Percentiles rank a stretch among this genome's conserved stretches.
Evolutionary conservation across 2,329 filamentous ascomycete species (phyloP).

Genomic region (Penicillium corylophilum): DNA sequence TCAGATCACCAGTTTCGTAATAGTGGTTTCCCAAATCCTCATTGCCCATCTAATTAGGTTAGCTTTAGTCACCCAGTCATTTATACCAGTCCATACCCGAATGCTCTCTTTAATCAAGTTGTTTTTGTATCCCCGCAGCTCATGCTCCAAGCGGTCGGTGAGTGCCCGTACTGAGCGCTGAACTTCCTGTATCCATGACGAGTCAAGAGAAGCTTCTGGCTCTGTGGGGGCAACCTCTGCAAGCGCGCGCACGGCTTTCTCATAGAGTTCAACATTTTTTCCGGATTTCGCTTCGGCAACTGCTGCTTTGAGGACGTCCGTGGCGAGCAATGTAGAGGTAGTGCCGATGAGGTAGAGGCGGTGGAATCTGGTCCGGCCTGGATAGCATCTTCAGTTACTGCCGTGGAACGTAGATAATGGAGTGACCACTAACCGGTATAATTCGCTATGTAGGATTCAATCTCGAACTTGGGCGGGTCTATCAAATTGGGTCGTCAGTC

Average conservation of each 20-base stretch:
- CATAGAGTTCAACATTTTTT: conserved; percentile 70
- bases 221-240: conserved; percentile 64
- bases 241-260: conserved; percentile 65
- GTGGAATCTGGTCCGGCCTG: conserved; percentile 77
- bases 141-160: conserved; percentile 72
- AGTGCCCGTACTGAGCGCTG: conserved; percentile 67
- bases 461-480: conserved; percentile 85
- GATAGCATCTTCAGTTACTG: conserved; percentile 4
- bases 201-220: conserved; percentile 65
- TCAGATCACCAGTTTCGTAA: conserved; percentile 73
- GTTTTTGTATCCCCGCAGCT: conserved; percentile 91
- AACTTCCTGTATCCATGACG: conserved; percentile 70
- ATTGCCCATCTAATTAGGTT: conserved; percentile 72
- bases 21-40: conserved; percentile 87
- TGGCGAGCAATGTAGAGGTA: conserved; percentile 70
- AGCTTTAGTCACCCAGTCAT: neutral
- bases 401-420: neutral
- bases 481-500: neutral
- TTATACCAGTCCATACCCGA: conserved; percentile 55
- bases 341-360: conserved; percentile 80
- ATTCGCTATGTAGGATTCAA: conserved; percentile 86
- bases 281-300: conserved; percentile 73
- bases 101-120: conserved; percentile 98
- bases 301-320: conserved; percentile 78
- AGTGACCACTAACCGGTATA: conserved; percentile 64